Evolutionary conservation across 306 rosid species (phyloP).

Genomic region (Castanea crenata): DNA sequence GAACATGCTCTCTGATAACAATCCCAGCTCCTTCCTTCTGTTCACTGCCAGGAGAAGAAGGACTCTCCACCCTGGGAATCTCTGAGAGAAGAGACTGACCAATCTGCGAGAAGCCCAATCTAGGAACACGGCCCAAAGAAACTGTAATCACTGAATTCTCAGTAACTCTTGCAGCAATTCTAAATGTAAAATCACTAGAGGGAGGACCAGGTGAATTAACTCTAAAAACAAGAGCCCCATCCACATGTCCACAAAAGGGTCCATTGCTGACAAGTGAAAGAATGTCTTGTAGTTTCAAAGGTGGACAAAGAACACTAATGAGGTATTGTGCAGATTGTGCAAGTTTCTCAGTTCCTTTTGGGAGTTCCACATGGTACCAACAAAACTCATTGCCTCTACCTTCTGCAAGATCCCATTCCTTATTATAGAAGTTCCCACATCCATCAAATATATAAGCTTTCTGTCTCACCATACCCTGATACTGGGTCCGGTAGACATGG

Average conservation of each 20-base stretch:
- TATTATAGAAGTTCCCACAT: slow-evolving; percentile 57
- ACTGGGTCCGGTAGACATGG: slow-evolving; percentile 30
- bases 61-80: slow-evolving; percentile 82
- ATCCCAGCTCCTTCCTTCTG: slow-evolving; percentile 52
- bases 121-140: slow-evolving; percentile 87
- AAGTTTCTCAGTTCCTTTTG: slow-evolving; percentile 71
- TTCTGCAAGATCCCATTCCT: slow-evolving; percentile 79
- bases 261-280: slow-evolving; percentile 98
- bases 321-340: slow-evolving; percentile 83
- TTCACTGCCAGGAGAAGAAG: slow-evolving; percentile 45
- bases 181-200: slow-evolving; percentile 76
- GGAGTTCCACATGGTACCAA: slow-evolving; percentile 98
- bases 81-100: slow-evolving; percentile 86
- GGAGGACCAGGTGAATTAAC: slow-evolving; percentile 97
- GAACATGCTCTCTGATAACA: slow-evolving; percentile 92
- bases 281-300: slow-evolving; percentile 93
- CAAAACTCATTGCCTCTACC: slow-evolving; percentile 74
- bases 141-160: slow-evolving; percentile 83
- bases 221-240: slow-evolving; percentile 87
- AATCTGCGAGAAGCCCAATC: slow-evolving; percentile 78
- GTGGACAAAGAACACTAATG: slow-evolving; percentile 86
- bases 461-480: slow-evolving; percentile 63
- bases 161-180: slow-evolving; percentile 86
- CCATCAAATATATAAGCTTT: slow-evolving; percentile 93
- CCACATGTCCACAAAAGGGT: slow-evolving; percentile 94